phyloP scores from a whole-genome alignment of 75 land plant genomes.

The Pinus albicaulis region DNA sequence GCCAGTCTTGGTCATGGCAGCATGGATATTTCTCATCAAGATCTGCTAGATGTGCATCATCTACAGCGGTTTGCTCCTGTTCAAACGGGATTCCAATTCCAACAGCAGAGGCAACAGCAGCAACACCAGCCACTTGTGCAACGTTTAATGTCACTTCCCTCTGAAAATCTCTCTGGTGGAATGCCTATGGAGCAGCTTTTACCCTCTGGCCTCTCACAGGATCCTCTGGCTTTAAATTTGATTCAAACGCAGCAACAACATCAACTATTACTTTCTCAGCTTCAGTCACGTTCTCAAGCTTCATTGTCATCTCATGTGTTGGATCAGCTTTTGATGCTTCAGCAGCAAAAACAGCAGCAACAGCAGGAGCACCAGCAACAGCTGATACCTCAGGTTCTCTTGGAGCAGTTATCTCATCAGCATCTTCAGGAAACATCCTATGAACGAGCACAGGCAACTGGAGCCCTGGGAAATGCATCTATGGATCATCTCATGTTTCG shows the following conservation, averaged over 20 bases:
- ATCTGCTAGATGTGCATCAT: constrained; percentile 35
- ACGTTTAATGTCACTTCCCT: constrained; percentile 25
- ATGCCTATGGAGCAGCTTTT: constrained; percentile 32
- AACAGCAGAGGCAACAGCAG: constrained; percentile 38
- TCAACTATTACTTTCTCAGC: constrained; percentile 45
- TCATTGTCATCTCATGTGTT: constrained; percentile 51
- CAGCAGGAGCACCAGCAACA: constrained; percentile 42
- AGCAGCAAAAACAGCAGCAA: constrained; percentile 66
- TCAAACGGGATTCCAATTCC: constrained; percentile 30
- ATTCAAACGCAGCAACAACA: constrained; percentile 33
- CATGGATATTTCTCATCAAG: constrained; percentile 18
- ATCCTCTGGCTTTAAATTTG: constrained; percentile 42
- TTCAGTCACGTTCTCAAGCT: constrained; percentile 48
- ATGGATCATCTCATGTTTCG: constrained; percentile 34
- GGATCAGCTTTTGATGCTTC: constrained; percentile 55
- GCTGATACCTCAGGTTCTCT: constrained; percentile 41
- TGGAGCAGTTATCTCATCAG: constrained; percentile 35
- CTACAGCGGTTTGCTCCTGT: constrained; percentile 23
- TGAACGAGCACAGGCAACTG: constrained; percentile 19
- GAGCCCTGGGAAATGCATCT: constrained; percentile 31
- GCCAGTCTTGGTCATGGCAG: constrained; percentile 9
- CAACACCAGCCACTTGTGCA: constrained; percentile 28
- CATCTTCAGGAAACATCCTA: constrained; percentile 26
- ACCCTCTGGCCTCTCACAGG: constrained; percentile 56
- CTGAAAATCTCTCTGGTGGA: constrained; percentile 30